Evolutionary conservation across 306 rosid species (phyloP), one percentile per base, ranked within the genome.

Genomic region (Citrullus amarus): DNA sequence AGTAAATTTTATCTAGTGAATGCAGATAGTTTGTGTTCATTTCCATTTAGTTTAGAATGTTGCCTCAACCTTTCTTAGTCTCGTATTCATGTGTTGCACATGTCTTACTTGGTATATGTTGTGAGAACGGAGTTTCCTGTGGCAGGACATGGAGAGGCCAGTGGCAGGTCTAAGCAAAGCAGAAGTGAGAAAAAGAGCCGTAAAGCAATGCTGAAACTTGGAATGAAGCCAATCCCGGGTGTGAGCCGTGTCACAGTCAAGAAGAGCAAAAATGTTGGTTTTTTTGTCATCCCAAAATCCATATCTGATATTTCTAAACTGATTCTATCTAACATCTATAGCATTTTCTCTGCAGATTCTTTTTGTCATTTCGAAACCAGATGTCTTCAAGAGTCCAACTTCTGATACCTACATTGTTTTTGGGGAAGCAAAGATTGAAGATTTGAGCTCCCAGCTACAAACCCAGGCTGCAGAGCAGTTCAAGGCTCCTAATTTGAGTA

Each of bases 141-240:
- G 65, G 25, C 76, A 79, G 81, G 76, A 32, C 81, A 53, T 1
- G 81, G 81, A 88, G 98, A 89, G 61, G 88, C 81, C 22, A 53
- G 81, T 63, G 99, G 90, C 73, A 87, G 91, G 68, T 92, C 98
- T 38, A 96, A 96, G 84, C 99, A 96, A 84, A 92, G 97, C 92
- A 85, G 98, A 84, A 96, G 98, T 15, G 99, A 96, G 86, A 96
- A 96, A 88, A 96, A 96, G 89, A 96, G 98, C 74, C 88, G 98
- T 68, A 96, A 96, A 81, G 99, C 98, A 20, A 91, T 96, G 98
- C 57, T 96, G 91, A 92, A 96, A 88, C 89, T 96, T 13, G 99
- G 99, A 25, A 85, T 96, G 88, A 91, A 90, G 80, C 93, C 97
- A 17, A 92, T 92, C 43, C 87, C 93, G 0, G 97, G 99, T 57